Percentiles rank a stretch among this genome's conserved stretches.
These are phyloP conservation scores for Neopestalotiopsis sp. DNA, from an alignment of 2,329 filamentous ascomycete species.

Conservation along the genomic window DNA sequence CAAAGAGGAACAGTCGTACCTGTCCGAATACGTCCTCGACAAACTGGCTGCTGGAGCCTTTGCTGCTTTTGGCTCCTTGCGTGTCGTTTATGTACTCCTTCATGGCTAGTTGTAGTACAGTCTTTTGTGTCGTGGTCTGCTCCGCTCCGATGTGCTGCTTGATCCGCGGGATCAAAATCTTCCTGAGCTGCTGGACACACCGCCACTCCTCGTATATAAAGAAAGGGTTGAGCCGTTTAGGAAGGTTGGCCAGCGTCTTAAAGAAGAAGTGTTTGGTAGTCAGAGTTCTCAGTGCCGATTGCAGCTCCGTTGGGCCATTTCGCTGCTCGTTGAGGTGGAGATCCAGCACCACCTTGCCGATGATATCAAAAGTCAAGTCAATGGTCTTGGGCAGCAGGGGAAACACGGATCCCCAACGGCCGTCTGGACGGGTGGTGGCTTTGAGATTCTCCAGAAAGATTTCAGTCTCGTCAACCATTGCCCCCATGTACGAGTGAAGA, in stretches of 20 bases:
- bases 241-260: conserved; percentile 21
- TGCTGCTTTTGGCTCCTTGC: background rate
- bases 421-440: conserved; percentile 18
- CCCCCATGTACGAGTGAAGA: conserved; percentile 35
- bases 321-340: conserved; percentile 19
- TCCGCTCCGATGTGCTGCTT: conserved; percentile 19
- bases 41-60: conserved; percentile 14
- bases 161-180: conserved; percentile 18
- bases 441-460: conserved; percentile 28
- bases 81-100: conserved; percentile 24
- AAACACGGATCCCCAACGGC: conserved; percentile 26
- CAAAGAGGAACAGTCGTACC: conserved; percentile 32
- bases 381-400: conserved; percentile 28
- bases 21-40: conserved; percentile 23
- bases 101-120: conserved; percentile 29
- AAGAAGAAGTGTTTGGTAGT: conserved; percentile 18
- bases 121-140: conserved; percentile 22
- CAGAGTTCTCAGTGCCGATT: conserved; percentile 18
- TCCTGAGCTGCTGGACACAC: conserved; percentile 25
- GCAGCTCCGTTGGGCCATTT: conserved; percentile 14
- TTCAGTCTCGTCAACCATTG: conserved; percentile 32
- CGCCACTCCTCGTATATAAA: conserved; percentile 13
- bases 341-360: conserved; percentile 28
- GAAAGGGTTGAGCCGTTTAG: conserved; percentile 8
- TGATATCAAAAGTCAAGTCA: conserved; percentile 29